Evolutionary conservation across 768 basidiomycete species (phyloP).

Genomic region (Russula lepida): DNA sequence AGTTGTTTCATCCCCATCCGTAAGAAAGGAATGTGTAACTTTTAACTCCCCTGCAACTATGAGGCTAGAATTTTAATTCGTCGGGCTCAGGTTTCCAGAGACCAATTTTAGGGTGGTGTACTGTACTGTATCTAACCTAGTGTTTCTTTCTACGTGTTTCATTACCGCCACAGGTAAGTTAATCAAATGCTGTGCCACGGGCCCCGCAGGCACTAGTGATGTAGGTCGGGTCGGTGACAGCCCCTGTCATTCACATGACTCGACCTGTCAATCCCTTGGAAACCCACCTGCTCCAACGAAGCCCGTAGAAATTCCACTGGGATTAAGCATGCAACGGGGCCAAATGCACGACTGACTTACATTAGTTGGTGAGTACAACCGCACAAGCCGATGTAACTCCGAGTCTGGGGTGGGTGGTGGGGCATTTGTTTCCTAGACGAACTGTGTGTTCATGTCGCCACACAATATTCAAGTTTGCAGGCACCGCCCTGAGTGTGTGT

Average conservation of each 20-base stretch:
- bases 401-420: no score
- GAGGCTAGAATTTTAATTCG: neutral
- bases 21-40: neutral
- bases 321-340: neutral
- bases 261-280: neutral
- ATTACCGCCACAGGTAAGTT: neutral
- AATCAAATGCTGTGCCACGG: neutral
- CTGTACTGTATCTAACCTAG: neutral
- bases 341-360: neutral
- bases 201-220: neutral
- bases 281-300: neutral
- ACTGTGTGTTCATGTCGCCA: neutral
- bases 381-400: neutral
- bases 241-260: neutral
- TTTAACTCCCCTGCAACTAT: neutral
- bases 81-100: neutral
- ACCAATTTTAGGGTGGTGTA: neutral
- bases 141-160: neutral
- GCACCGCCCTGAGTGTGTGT: constrained; percentile 2
- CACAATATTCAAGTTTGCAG: neutral
- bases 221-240: neutral
- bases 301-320: neutral
- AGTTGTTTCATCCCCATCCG: no score
- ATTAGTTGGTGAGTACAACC: neutral
- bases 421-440: neutral